A percentile compares a stretch with the other conserved stretches of the same genome.
These are phyloP conservation scores for Colletotrichum acutatum DNA, from an alignment of 2,329 filamentous ascomycete species.

Conservation along the genomic window DNA sequence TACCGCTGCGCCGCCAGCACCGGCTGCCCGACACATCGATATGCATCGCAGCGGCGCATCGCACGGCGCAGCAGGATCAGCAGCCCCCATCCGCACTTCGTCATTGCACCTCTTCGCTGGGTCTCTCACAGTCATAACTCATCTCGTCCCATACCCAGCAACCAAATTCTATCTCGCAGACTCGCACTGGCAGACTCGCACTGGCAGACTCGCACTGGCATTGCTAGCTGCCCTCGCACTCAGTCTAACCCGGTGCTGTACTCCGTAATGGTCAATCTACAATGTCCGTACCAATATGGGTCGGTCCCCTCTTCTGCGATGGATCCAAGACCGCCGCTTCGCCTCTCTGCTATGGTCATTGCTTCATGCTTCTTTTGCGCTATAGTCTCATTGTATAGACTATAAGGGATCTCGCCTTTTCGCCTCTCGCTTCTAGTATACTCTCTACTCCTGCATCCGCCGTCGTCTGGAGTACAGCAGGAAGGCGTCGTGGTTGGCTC, in stretches of 20 bases:
- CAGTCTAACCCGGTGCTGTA: not conserved
- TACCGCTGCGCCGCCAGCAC: not conserved
- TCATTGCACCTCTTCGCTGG: too few relatives aligned
- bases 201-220: constrained; percentile 10
- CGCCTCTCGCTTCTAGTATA: not conserved
- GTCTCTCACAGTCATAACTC: not conserved
- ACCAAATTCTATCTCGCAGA: constrained; percentile 1
- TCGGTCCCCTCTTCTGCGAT: not conserved
- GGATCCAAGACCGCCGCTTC: not conserved
- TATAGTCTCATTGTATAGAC: too few relatives aligned
- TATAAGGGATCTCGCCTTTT: not conserved
- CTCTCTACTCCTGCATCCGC: not conserved
- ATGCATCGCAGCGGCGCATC: not conserved
- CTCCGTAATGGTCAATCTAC: not conserved
- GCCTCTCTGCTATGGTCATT: not conserved
- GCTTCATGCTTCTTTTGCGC: not conserved
- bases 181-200: constrained; percentile 17
- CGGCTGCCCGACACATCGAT: constrained; percentile 6
- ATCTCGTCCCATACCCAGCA: constrained; percentile 5
- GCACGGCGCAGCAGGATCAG: too few relatives aligned
- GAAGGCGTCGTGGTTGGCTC: not conserved
- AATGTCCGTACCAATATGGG: constrained; percentile 10
- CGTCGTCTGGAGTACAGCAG: constrained; percentile 24
- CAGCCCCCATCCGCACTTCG: too few relatives aligned
- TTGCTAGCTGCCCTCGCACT: constrained; percentile 1